Evolutionary conservation across 2,329 filamentous ascomycete genomes (phyloP), one percentile per base, ranked within the genome.

Genomic region (Trichoderma arundinaceum): DNA sequence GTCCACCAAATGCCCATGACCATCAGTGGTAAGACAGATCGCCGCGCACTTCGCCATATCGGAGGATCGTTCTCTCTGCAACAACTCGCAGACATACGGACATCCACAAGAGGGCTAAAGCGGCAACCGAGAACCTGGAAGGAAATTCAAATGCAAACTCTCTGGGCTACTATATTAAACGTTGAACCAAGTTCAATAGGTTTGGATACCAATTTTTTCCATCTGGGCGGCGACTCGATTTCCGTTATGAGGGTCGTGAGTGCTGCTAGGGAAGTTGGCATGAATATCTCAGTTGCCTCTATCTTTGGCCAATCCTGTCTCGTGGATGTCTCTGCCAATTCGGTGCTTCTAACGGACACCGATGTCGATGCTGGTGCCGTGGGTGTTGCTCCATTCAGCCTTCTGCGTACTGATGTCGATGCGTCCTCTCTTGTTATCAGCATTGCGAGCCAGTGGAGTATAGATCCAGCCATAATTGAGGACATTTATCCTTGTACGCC

Each of bases 191-290:
- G 10, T 19, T 56, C 19, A 17, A 53, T 53, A 1, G 51, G 51
- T 1, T 35, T 53, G 2, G n/a, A 35, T 22, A 28, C 22, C 66
- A 75, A 74, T 70, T 81, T 81, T 72, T 77, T 81, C 68, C 72
- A 71, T 0, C 72, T 80, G 1, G 79, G 79, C 1, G 79, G 81
- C 2, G 80, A 82, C 71, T 82, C 81, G 0, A 73, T 82, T 13
- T 73, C 74, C 4, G 79, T 80, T 0, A 82, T 82, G 80, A 77
- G 75, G 58, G 70, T 82, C 1, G 78, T 80, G 0, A 74, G 79
- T 1, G 71, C 73, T 39, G 77, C 78, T 2, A 73, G 76, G 56
- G 71, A 66, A 4, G 22, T 15, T 3, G n/a, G 52, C 7, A 28
- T 38, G 4, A 22, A 52, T 39, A 46, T 69, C 19, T 58, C 46